Evolutionary conservation across 768 basidiomycete genomes (phyloP), one percentile per base, ranked within the genome.

Genomic region (Lepiota venenata): DNA sequence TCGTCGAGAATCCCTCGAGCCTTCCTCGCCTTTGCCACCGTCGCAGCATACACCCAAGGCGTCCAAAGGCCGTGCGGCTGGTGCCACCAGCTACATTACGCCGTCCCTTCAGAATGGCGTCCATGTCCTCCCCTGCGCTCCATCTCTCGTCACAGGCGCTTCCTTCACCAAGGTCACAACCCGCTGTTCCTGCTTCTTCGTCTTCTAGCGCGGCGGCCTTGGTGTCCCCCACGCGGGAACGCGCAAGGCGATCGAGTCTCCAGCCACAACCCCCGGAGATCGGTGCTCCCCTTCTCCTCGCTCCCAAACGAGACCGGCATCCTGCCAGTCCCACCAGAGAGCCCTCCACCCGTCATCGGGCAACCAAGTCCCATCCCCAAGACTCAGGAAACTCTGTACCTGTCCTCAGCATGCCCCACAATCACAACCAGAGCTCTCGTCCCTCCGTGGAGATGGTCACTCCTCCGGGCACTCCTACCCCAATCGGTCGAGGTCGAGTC

Each of bases 101-200:
- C 87, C 87, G 41, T 87, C 87, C 36, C 69, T 89, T n/a, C 56
- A 78, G 82, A 52, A 79, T 78, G 57, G 88, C 80, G 37, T 87
- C 89, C 44, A 77, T 86, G 74, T 91, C 88, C 53, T 88, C 87
- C 18, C 88, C 89, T 50, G 78, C 84, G 25, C 68, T 91, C 41
- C 84, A 87, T 62, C 75, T 85, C 52, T 80, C 80, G 47, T 82
- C 83, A 22, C 77, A 80, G 68, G 72, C 79, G 32, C 62, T 76
- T 47, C 77, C 79, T 47, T 80, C 83, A 35, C 75, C 79, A n/a
- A 77, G 73, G 63, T 77, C 79, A 38, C 77, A 75, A 55, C 66
- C 78, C 16, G 70, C 74, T 51, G 65, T 79, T 16, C 71, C 78
- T 55, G 72, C 68, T 16, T 75, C 77, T 46, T 76, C 81, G 21